Evolutionary conservation across 768 basidiomycete species (phyloP).

Genomic region (Lactifluus rugatus): DNA sequence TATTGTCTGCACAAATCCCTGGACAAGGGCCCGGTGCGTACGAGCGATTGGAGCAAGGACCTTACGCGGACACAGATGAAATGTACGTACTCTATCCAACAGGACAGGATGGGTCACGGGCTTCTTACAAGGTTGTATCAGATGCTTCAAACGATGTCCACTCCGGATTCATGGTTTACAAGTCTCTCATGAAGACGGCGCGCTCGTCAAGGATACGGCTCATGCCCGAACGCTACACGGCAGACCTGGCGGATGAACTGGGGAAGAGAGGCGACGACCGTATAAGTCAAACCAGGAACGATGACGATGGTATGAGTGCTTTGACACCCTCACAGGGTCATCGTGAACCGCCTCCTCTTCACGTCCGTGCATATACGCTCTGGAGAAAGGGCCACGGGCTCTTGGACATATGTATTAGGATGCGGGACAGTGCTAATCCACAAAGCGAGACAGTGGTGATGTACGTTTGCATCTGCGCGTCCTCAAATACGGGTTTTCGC

Average conservation of each 20-base stretch:
- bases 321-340: neutral
- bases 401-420: constrained; percentile 31
- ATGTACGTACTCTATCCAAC: constrained; percentile 24
- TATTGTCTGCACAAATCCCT: constrained; percentile 33
- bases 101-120: neutral
- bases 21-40: constrained; percentile 38
- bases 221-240: constrained; percentile 21
- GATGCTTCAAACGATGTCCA: constrained; percentile 47
- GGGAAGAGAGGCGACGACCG: neutral
- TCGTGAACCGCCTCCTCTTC: constrained; percentile 23
- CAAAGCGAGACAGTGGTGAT: constrained; percentile 40
- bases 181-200: constrained; percentile 29
- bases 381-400: constrained; percentile 33
- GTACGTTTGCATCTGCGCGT: constrained; percentile 24
- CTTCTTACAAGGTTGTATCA: constrained; percentile 15
- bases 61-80: constrained; percentile 32
- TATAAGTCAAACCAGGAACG: too few relatives aligned
- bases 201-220: constrained; percentile 19
- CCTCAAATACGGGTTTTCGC: neutral
- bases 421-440: constrained; percentile 32
- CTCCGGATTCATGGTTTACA: constrained; percentile 37
- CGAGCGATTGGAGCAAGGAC: constrained; percentile 36
- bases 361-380: constrained; percentile 32
- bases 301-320: too few relatives aligned
- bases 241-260: constrained; percentile 22